Evolutionary conservation across 1,139 yeast genomes (phyloP), one percentile per base, ranked within the genome.

Genomic region (Scheffersomyces illinoinensis): DNA sequence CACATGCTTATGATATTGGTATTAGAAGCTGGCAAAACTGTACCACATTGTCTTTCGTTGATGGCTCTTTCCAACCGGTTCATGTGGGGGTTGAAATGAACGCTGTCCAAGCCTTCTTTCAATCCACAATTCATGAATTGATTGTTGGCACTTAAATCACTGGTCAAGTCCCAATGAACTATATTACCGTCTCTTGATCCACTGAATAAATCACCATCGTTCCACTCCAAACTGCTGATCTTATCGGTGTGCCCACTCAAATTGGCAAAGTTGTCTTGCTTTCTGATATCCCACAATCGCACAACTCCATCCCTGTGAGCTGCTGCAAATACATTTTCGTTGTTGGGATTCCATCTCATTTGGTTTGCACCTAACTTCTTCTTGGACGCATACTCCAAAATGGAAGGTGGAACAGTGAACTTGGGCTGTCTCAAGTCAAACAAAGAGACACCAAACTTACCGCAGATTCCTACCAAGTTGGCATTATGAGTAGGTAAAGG

Each of bases 201-300:
- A 0, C 90, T 80, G 68, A 87, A 86, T 52, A 90, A 69, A 66
- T 86, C 89, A 47, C 81, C 76, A 12, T 79, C 74, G 58, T 81
- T 75, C 96, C 96, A 91, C 64, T 86, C 86, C 46, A 90, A 69
- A 24, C 86, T 76, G 18, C 86, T 84, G 18, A 90, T 78, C 54
- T 64, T 66, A 60, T 85, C 88, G 8, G 77, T 71, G 68, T 89
- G 93, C 0, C 91, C 91, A 6, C 75, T 70, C 50, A 90, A 75
- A 48, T 77, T 75, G 8, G 86, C 83, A 59, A 85, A 76, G 8
- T 88, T 86, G 19, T 80, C 83, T 55, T 85, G 79, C 66, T 81
- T 83, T 61, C 97, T 79, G 53, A 90, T 84, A 73, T 91, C 97
- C 96, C 96, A 91, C 53, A 91, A 76, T 64, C 88, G 77, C 53